Conservation (phyloP, 805 yeast genomes). For the Citeromyces nyonsensis region DNA sequence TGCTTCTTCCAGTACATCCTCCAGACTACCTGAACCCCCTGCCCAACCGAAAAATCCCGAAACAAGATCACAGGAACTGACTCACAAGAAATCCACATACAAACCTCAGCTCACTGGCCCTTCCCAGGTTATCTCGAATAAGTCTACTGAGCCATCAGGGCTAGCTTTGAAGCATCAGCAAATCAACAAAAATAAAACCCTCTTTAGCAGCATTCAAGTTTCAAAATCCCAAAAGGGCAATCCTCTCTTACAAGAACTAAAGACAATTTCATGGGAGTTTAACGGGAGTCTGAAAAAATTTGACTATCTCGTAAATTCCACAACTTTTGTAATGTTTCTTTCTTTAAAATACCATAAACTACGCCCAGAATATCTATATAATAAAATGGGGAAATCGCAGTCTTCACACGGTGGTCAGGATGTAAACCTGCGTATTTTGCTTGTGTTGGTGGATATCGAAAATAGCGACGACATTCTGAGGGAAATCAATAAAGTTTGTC, state of each 20-base stretch:
- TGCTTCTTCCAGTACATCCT: neutral
- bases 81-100: neutral
- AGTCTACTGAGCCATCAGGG: slow-evolving; percentile 1
- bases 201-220: slow-evolving; percentile 28
- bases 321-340: slow-evolving; percentile 42
- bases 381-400: slow-evolving; percentile 25
- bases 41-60: neutral
- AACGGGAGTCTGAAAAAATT: slow-evolving; percentile 30
- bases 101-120: neutral
- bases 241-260: slow-evolving; percentile 43
- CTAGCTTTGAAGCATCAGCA: slow-evolving; percentile 3
- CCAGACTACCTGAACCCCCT: neutral
- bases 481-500: slow-evolving; percentile 28
- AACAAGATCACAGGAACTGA: neutral
- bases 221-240: slow-evolving; percentile 59
- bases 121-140: neutral
- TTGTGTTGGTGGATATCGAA: slow-evolving; percentile 53
- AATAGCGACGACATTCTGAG: slow-evolving; percentile 33
- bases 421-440: slow-evolving; percentile 31
- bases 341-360: slow-evolving; percentile 62
- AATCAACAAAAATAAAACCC: neutral
- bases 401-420: slow-evolving; percentile 10
- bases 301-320: slow-evolving; percentile 50
- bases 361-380: slow-evolving; percentile 60
- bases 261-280: slow-evolving; percentile 36